Evolutionary conservation across 192 early-diverging fungal species (phyloP).

Genomic region (Gryganskiella cystojenkinii): DNA sequence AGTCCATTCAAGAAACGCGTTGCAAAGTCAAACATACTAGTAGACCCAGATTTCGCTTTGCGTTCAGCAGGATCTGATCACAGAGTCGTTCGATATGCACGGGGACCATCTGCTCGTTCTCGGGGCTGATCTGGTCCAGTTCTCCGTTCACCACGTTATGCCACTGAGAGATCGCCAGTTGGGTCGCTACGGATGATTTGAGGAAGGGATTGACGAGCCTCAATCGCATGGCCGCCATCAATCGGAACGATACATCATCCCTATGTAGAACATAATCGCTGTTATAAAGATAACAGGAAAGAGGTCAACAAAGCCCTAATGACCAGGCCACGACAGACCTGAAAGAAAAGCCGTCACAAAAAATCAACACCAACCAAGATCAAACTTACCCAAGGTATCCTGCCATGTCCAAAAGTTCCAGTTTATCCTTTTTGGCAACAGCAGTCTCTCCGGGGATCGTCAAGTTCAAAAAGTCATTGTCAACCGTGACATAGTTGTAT

Average conservation of each 20-base stretch:
- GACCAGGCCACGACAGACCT: too few species aligned
- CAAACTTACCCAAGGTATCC: constrained; percentile 61
- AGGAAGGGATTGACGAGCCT: constrained; percentile 39
- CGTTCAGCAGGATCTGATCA: constrained; percentile 10
- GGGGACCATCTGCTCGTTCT: constrained; percentile 53
- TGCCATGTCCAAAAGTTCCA: constrained; percentile 52
- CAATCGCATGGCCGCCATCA: constrained; percentile 59
- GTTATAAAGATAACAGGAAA: neutral
- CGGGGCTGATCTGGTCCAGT: constrained; percentile 49
- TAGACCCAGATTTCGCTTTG: constrained; percentile 14
- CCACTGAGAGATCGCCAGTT: constrained; percentile 52
- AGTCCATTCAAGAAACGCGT: too few species aligned
- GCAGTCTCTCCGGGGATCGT: constrained; percentile 44
- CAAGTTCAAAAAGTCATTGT: constrained; percentile 58
- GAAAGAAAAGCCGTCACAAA: too few species aligned
- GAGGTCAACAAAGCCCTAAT: too few species aligned
- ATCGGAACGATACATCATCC: constrained; percentile 61
- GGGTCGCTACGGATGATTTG: constrained; percentile 24
- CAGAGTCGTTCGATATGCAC: constrained; percentile 50
- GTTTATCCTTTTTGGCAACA: constrained; percentile 40
- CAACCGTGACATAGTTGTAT: constrained; percentile 62
- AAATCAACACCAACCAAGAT: constrained; percentile 5
- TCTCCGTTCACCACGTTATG: constrained; percentile 60
- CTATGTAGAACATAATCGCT: constrained; percentile 63
- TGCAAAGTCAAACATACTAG: too few species aligned